Evolutionary conservation across 305 asterid genomes (phyloP).

Genomic region (Fraxinus greggii): DNA sequence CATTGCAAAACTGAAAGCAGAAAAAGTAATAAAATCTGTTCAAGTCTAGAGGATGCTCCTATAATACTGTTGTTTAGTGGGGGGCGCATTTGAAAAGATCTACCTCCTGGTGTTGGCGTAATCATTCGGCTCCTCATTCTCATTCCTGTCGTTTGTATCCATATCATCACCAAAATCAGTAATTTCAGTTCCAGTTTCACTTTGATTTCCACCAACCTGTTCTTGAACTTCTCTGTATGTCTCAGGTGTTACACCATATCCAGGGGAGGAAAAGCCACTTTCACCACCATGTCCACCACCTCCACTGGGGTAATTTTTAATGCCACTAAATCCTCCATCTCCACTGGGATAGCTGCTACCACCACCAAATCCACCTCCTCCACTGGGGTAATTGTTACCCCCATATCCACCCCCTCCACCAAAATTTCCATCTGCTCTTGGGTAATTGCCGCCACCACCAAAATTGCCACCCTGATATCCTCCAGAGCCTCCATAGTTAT

Average conservation of each 20-base stretch:
- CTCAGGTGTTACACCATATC: constrained; percentile 27
- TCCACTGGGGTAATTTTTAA: constrained; percentile 1
- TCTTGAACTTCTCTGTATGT: constrained; percentile 22
- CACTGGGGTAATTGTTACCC: constrained; percentile 21
- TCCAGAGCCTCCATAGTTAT: constrained; percentile 36
- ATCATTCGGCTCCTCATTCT: constrained; percentile 36
- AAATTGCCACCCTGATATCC: constrained; percentile 35
- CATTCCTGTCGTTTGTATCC: not conserved
- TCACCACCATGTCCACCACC: constrained; percentile 22
- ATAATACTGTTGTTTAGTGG: not conserved
- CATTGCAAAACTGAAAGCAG: constrained; percentile 7
- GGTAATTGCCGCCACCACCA: constrained; percentile 24
- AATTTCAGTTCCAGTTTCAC: constrained; percentile 12
- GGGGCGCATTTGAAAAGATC: not conserved
- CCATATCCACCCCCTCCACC: constrained; percentile 33
- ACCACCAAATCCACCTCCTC: constrained; percentile 29
- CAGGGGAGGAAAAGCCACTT: constrained; percentile 30
- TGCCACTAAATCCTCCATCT: constrained; percentile 22
- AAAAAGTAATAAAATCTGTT: constrained; percentile 18
- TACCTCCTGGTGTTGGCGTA: constrained; percentile 48
- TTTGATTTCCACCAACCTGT: constrained; percentile 26
- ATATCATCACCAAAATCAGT: constrained; percentile 24
- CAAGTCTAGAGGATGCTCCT: constrained; percentile 19
- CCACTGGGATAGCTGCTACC: constrained; percentile 12
- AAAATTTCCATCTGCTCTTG: constrained; percentile 13